These are phyloP conservation scores for Tuber magnatum DNA, from an alignment of 495 filamentous ascomycete species.

Conservation along the genomic window DNA sequence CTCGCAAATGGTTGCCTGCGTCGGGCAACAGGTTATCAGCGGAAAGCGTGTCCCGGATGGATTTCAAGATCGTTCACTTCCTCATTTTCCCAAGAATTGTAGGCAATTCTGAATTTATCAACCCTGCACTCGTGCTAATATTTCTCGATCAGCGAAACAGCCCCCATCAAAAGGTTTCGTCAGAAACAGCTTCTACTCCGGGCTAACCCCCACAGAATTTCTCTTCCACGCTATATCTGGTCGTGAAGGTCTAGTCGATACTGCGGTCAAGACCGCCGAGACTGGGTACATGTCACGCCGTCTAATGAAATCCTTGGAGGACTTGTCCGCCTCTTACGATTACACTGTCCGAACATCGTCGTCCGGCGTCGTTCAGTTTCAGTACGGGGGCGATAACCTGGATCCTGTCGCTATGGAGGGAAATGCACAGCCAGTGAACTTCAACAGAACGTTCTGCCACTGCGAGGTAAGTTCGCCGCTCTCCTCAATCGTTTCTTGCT, in stretches of 20 bases:
- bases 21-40: constrained; percentile 95
- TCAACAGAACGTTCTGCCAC: constrained; percentile 85
- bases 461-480: constrained; percentile 46
- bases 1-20: constrained; percentile 95
- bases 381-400: constrained; percentile 89
- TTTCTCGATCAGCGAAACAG: constrained; percentile 51
- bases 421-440: constrained; percentile 83
- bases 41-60: constrained; percentile 90
- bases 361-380: constrained; percentile 83
- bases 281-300: constrained; percentile 98
- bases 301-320: constrained; percentile 95
- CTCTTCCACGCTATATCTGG: constrained; percentile 97
- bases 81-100: constrained; percentile 86
- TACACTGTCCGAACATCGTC: constrained; percentile 86
- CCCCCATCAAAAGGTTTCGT: constrained; percentile 96
- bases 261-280: constrained; percentile 98
- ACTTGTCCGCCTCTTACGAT: constrained; percentile 86
- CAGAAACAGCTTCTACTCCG: constrained; percentile 91
- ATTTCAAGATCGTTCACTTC: constrained; percentile 88
- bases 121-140: neutral
- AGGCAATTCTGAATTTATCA: neutral
- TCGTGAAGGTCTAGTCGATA: constrained; percentile 97
- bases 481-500: neutral
- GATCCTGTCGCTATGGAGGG: constrained; percentile 98
- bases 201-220: constrained; percentile 84